Conservation (phyloP, 805 yeast species). For the Saccharomycopsis babjevae region DNA sequence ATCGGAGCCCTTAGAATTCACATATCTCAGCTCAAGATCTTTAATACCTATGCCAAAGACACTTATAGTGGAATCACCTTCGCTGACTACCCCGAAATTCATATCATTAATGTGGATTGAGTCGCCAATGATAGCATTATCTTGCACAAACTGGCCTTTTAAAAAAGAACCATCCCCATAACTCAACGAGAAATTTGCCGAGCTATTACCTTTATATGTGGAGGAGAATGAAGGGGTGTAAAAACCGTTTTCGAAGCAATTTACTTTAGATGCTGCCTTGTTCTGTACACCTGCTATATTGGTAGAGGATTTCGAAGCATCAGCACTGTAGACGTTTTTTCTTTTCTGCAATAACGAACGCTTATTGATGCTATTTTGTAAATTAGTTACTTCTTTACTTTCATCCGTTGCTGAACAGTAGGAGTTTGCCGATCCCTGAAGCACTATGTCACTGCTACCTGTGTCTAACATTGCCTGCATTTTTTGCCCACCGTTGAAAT, state of each 20-base stretch:
- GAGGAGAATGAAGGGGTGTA: slow-evolving; percentile 27
- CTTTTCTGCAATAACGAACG: slow-evolving; percentile 4
- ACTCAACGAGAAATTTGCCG: slow-evolving; percentile 27
- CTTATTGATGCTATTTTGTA: neutral
- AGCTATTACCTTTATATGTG: slow-evolving; percentile 25
- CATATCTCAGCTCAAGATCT: slow-evolving; percentile 53
- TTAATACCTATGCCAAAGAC: slow-evolving; percentile 67
- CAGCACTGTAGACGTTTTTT: neutral
- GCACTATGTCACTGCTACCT: slow-evolving; percentile 68
- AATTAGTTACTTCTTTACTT: neutral
- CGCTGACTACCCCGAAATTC: slow-evolving; percentile 66
- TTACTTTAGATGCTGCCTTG: slow-evolving; percentile 5
- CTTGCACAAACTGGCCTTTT: slow-evolving; percentile 52
- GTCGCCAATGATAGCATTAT: slow-evolving; percentile 44
- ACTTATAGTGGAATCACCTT: slow-evolving; percentile 53
- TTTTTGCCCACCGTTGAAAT: slow-evolving; percentile 26
- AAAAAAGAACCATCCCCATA: slow-evolving; percentile 43
- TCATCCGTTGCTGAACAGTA: slow-evolving; percentile 27
- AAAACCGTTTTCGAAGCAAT: slow-evolving; percentile 32
- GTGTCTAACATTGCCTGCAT: slow-evolving; percentile 55
- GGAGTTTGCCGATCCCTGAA: slow-evolving; percentile 39
- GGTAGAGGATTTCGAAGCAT: neutral
- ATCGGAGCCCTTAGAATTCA: neutral
- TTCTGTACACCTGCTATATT: slow-evolving; percentile 1
- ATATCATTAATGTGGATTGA: slow-evolving; percentile 34